These are phyloP conservation scores for Phytopythium mirpurense DNA, from an alignment of 352 stramenopile species.

Conservation along the genomic window DNA sequence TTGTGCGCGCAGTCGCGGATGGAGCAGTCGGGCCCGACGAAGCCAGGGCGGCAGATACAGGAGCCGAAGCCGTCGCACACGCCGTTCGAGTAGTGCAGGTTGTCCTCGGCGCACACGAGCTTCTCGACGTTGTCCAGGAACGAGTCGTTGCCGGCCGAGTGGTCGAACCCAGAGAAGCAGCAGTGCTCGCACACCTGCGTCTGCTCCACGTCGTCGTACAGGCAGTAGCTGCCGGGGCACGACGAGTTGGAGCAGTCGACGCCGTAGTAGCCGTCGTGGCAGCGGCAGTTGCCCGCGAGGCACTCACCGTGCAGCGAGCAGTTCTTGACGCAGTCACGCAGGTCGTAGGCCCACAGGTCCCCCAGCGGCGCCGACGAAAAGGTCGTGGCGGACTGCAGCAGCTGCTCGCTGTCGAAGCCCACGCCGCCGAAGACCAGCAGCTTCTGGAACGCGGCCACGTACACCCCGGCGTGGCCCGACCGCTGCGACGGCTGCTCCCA, in stretches of 20 bases:
- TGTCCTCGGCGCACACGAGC: constrained; percentile 72
- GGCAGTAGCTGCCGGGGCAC: constrained; percentile 92
- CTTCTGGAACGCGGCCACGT: constrained; percentile 52
- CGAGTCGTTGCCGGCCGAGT: constrained; percentile 75
- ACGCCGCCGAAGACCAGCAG: constrained; percentile 90
- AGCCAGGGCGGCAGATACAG: constrained; percentile 93
- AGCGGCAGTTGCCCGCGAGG: constrained; percentile 90
- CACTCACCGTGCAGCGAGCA: constrained; percentile 92
- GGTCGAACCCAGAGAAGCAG: constrained; percentile 87
- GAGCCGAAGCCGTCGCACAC: constrained; percentile 96
- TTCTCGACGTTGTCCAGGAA: constrained; percentile 92
- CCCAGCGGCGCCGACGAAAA: constrained; percentile 45
- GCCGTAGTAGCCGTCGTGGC: constrained; percentile 94
- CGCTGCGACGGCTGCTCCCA: constrained; percentile 86
- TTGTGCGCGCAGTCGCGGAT: constrained; percentile 92
- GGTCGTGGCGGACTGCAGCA: constrained; percentile 58
- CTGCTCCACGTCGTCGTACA: constrained; percentile 85
- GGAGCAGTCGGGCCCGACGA: constrained; percentile 89
- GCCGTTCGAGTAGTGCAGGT: constrained; percentile 90
- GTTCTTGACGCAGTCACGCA: constrained; percentile 91
- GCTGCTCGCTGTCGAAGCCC: constrained; percentile 64
- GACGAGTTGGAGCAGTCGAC: constrained; percentile 94
- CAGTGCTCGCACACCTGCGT: constrained; percentile 91
- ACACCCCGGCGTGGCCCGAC: constrained; percentile 82
- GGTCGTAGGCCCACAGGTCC: constrained; percentile 91